Evolutionary conservation across 306 rosid genomes (phyloP), one percentile per base, ranked within the genome.

Genomic region (Prunus padus): DNA sequence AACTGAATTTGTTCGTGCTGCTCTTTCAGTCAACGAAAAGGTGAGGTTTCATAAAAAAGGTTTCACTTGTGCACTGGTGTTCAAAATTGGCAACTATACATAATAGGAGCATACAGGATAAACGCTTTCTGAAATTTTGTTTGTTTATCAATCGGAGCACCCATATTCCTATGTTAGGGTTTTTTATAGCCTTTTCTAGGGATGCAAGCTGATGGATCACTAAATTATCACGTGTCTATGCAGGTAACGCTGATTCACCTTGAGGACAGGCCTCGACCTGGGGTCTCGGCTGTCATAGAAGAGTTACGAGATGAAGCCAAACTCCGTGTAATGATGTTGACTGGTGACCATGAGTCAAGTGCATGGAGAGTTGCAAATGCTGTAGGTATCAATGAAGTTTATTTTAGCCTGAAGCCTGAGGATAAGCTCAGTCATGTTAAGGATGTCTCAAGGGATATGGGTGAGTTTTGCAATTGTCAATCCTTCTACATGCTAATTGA

Each of bases 231-330:
- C 12, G 37, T 72, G 22, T 55, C 33, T n/a, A 15, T 82, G 83
- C 89, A 90, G 99, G 91, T 95, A 66, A 86, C 99, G 14, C 81
- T 95, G 85, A 95, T 95, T 88, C 98, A 92, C 88, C 87, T 92
- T 31, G 99, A 95, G 87, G 99, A 95, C 83, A 90, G 84, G 52
- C 99, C 99, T 57, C 96, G 97, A 28, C 86, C 96, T 42, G 99
- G 97, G 65, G 92, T 92, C 66, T 73, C 49, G 63, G 88, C 89
- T 81, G 96, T 92, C 79, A 86, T 92, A 77, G 79, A 54, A 28
- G 99, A 95, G 76, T 80, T 95, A 82, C 88, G 46, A 78, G 84
- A 86, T 65, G 85, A 85, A 77, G 98, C 92, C 66, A 90, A 83
- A 82, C 85, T 90, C 13, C 97, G 84, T 28, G 86, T 90, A 80